Percentiles rank a stretch among this genome's conserved stretches.
Evolutionary conservation across 2,329 filamentous ascomycete genomes (phyloP).

Genomic region (Conoideocrella luteorostrata): DNA sequence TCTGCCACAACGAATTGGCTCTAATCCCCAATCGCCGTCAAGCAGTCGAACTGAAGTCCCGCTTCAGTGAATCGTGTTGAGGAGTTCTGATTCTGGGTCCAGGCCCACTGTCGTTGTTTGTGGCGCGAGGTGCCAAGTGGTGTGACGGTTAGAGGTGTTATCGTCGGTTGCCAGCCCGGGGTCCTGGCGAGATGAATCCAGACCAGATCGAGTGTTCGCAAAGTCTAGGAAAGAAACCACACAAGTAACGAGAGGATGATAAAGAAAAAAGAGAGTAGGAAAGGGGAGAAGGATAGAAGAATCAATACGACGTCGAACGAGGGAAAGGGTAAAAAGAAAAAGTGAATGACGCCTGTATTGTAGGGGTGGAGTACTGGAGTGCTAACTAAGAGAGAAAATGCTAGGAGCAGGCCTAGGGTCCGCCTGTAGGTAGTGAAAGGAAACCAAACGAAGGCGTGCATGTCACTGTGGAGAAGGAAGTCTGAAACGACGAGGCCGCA

Average conservation of each 20-base stretch:
- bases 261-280: slow-evolving; percentile 2
- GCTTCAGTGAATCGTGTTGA: slow-evolving; percentile 7
- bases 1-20: not conserved
- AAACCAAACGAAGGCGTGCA: slow-evolving; percentile 4
- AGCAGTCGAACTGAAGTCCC: slow-evolving; percentile 7
- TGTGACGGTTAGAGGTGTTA: slow-evolving; percentile 1
- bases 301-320: not conserved
- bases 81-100: not conserved
- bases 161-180: not conserved
- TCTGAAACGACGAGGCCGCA: slow-evolving; percentile 4
- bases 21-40: not conserved
- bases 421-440: not conserved
- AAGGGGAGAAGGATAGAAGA: slow-evolving; percentile 6
- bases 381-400: too few species aligned
- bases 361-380: too few species aligned
- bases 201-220: not conserved
- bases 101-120: not conserved
- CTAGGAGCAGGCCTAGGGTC: not conserved
- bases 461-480: slow-evolving; percentile 6
- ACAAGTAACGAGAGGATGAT: slow-evolving; percentile 4
- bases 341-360: slow-evolving; percentile 7
- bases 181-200: not conserved
- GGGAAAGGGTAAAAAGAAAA: not conserved
- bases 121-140: not conserved
- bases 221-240: not conserved